phyloP scores from a whole-genome alignment of 2,329 filamentous ascomycete species.

The Plenodomus biglobosus region DNA sequence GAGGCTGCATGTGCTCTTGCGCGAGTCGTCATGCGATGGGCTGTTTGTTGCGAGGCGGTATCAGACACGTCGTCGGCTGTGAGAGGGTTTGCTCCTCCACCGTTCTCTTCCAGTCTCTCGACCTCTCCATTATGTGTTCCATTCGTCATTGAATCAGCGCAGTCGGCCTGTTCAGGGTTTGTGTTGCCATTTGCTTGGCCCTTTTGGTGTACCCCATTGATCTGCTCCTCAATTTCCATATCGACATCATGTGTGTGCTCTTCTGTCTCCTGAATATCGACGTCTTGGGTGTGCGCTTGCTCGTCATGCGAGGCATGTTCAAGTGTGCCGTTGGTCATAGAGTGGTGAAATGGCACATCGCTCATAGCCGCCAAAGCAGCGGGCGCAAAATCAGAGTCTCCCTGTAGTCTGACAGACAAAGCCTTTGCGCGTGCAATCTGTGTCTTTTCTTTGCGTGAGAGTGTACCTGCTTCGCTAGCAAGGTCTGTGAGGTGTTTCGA shows the following conservation, averaged over 20 bases:
- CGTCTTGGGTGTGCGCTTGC: conserved; percentile 4
- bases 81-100: conserved; percentile 22
- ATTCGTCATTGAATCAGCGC: conserved; percentile 23
- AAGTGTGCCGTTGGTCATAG: conserved; percentile 15
- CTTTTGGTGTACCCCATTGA: conserved; percentile 15
- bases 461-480: conserved; percentile 66
- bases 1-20: conserved; percentile 53
- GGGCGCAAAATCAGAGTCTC: conserved; percentile 69
- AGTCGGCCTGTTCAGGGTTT: conserved; percentile 14
- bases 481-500: conserved; percentile 73
- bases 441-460: conserved; percentile 73
- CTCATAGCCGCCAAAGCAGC: conserved; percentile 55
- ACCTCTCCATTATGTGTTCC: conserved; percentile 18
- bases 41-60: conserved; percentile 46
- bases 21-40: conserved; percentile 59
- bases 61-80: conserved; percentile 45
- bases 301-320: conserved; percentile 13
- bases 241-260: conserved; percentile 25
- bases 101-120: conserved; percentile 26
- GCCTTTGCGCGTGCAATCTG: conserved; percentile 75
- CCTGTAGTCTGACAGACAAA: conserved; percentile 70
- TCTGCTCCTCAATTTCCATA: conserved; percentile 30
- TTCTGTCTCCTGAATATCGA: conserved; percentile 16
- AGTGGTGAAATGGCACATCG: conserved; percentile 26
- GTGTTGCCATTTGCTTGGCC: conserved; percentile 15